Base-by-base conservation (phyloP, 1,139 yeast genomes). In the Blastobotrys serpentis region DNA sequence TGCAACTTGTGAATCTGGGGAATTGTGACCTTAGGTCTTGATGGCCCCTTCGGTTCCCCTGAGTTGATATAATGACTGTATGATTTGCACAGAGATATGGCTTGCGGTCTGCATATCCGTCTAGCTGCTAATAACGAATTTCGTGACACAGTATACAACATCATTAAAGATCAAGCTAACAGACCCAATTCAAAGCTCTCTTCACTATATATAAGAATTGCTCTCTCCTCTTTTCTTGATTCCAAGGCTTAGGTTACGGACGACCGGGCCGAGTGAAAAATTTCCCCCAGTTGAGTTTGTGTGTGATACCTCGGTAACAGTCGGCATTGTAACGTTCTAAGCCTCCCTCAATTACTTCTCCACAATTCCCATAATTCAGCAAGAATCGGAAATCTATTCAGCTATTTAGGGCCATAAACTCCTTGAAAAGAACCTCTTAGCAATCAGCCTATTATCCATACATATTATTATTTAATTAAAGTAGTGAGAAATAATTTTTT, bases 1-100 rank as follows among this genome's bases (percentile, higher is more conserved):
- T 79, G 77, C 22, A 74, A 59, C 29, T 70, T 66, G 16, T 67
- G 64, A 19, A 86, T 70, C 51, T 78, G 80, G 1, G 63, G 66
- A 21, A 73, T 56, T 4, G 76, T 71, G 18, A 62, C 65, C 48
- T 64, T 67, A 13, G 60, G 57, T 13, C 61, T 45, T 17, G 18
- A 19, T 41, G 21, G 25, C 10, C 26, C 8, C 47, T 3, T 41
- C 45, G 2, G 45, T 33, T 14, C 38, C 21, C 19, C 30, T 1
- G 49, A 49, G 19, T 52, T 21, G 32, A 34, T 45, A 38, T 54
- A 52, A 40, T 56, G 60, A 40, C 56, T 52, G 34, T 41, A 40
- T 57, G 21, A 6, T 16, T 17, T 33, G 13, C 21, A 7, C 17
- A 11, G 11, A 7, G 19, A 14, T 11, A 16, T 11, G 18, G 10